A percentile compares a stretch with the other conserved stretches of the same genome.
These are phyloP conservation scores for Fusarium falciforme DNA, from an alignment of 2,329 filamentous ascomycete genomes.

Conservation along the genomic window DNA sequence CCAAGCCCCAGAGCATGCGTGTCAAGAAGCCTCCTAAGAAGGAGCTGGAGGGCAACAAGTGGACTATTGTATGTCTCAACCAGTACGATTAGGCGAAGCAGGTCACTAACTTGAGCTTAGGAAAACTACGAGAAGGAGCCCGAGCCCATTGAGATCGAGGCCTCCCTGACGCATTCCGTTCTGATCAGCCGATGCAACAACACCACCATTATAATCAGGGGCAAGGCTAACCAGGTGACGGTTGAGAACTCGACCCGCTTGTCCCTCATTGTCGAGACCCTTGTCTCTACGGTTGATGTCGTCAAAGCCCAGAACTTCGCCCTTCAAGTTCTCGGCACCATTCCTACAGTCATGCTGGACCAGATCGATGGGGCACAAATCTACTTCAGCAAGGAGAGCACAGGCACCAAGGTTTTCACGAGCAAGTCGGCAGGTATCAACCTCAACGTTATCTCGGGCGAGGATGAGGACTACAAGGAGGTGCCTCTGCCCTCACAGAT, in stretches of 20 bases:
- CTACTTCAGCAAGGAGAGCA: conserved; percentile 85
- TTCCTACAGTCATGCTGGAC: conserved; percentile 91
- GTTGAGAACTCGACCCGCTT: conserved; percentile 89
- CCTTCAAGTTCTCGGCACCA: conserved; percentile 86
- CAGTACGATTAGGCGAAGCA: background rate
- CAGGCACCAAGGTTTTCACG: conserved; percentile 83
- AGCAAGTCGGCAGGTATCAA: conserved; percentile 92
- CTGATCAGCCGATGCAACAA: conserved; percentile 94
- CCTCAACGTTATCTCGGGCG: conserved; percentile 79
- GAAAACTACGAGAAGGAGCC: conserved; percentile 89
- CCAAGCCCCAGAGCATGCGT: conserved; percentile 87
- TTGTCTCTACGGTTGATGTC: conserved; percentile 92
- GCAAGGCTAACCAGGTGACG: conserved; percentile 97
- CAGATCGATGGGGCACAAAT: conserved; percentile 91
- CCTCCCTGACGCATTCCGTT: conserved; percentile 85
- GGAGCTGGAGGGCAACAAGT: conserved; percentile 89
- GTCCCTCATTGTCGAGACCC: conserved; percentile 87
- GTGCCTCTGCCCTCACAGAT: conserved; percentile 91
- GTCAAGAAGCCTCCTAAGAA: conserved; percentile 84
- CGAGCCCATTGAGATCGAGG: conserved; percentile 82
- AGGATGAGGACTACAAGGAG: conserved; percentile 86
- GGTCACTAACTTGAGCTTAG: conserved; percentile 51
- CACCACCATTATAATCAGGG: conserved; percentile 87
- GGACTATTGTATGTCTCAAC: conserved; percentile 76
- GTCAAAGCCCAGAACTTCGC: conserved; percentile 97